phyloP scores from a whole-genome alignment of 2,329 filamentous ascomycete species.

The Graphilbum fragrans region DNA sequence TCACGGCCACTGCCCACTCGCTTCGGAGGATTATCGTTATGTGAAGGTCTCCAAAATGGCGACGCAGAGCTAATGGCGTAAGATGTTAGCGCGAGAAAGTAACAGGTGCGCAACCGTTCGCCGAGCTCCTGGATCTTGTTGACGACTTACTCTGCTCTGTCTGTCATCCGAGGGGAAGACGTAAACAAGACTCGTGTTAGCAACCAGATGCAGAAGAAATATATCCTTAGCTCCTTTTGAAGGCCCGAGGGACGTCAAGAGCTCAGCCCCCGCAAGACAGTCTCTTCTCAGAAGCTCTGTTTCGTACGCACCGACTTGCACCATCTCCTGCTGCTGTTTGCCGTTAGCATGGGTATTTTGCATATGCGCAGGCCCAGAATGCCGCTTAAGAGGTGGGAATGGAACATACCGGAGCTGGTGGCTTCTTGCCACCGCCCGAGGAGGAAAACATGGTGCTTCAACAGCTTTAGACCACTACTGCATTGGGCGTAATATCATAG shows the following conservation, averaged over 20 bases:
- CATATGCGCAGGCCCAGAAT: too few relatives aligned
- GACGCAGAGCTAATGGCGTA: conserved; percentile 53
- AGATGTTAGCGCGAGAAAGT: too few relatives aligned
- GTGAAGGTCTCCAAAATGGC: conserved; percentile 71
- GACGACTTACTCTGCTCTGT: conserved; percentile 49
- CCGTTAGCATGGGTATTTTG: too few relatives aligned
- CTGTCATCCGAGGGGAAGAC: conserved; percentile 25
- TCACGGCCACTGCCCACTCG: conserved; percentile 36
- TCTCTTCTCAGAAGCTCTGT: too few relatives aligned
- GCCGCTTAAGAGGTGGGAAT: not conserved
- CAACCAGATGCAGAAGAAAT: not conserved
- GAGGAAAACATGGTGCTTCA: conserved; percentile 45
- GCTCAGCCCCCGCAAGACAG: too few relatives aligned
- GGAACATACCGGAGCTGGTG: conserved; percentile 53
- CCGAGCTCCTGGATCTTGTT: too few relatives aligned
- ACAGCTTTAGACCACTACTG: not conserved
- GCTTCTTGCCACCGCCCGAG: conserved; percentile 56
- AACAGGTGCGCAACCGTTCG: too few relatives aligned
- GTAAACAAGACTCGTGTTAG: conserved; percentile 2
- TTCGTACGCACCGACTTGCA: conserved; percentile 77
- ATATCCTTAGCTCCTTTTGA: too few relatives aligned
- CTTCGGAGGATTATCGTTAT: conserved; percentile 39
- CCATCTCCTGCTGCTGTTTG: conserved; percentile 66
- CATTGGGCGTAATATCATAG: not conserved
- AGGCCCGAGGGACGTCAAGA: too few relatives aligned